Base-by-base conservation (phyloP, 257 asterid species). In the Lycium ferocissimum region DNA sequence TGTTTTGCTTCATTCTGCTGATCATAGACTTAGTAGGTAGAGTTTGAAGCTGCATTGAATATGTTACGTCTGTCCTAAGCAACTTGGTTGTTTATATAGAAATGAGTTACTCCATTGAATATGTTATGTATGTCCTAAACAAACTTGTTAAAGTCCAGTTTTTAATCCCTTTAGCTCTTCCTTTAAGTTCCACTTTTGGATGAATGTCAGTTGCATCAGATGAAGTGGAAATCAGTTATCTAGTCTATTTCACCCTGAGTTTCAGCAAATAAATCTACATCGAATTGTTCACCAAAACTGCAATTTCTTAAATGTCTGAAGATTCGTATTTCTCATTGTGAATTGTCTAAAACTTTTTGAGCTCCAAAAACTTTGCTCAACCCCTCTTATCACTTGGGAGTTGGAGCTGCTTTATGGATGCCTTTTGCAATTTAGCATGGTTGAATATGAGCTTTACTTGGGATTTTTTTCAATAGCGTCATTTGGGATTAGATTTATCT, bases 101-200 rank as follows among this genome's bases (percentile, higher is more conserved):
- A 11, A 7, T 73, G 59, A 47, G 80, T 22, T n/a, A 47, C 54
- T 45, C 38, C 0, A 49, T 75, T 76, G 62, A 26, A 22, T 76
- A 76, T 76, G 82, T 76, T 76, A 6, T 7, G 62, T 51, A 51
- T 76, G 63, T 76, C 51, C 63, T 76, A 51, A 76, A 63, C 81
- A 51, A 76, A 3, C 38, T 51, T n/a, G 81, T 73, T 11, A 10
- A 72, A 20, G 56, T 73, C 61, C 37, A 73, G 17, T 73, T 2
- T 11, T 73, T 69, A 15, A 38, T 69, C 61, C 61, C 9, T 49
- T 75, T 75, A 22, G 63, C 63, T 51, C 63, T 76, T 76, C 82
- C 82, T 51, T 76, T 20, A 26, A 76, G 82, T 22, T 51, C 22
- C 51, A 26, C 26, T 26, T 76, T 76, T 22, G 81, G 45, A 45